A percentile compares a stretch with the other conserved stretches of the same genome.
phyloP scores from a whole-genome alignment of 2,329 filamentous ascomycete species.

The Talaromyces sp. region DNA sequence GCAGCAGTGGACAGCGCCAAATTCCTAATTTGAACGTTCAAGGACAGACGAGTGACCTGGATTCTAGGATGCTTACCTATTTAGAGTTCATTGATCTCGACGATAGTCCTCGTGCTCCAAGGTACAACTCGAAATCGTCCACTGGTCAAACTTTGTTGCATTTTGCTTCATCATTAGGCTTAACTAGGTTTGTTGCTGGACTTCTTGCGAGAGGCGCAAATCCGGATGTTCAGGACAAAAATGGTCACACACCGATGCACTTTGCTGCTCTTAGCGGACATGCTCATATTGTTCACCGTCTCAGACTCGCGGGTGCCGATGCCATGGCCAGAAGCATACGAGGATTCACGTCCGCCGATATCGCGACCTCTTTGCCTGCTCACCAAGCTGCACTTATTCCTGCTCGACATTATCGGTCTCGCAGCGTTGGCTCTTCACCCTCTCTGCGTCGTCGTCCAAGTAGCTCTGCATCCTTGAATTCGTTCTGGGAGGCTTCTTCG shows the following conservation, averaged over 20 bases:
- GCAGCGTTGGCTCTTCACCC: conserved; percentile 57
- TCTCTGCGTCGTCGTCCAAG: conserved; percentile 54
- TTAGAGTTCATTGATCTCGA: conserved; percentile 77
- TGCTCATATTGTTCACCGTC: conserved; percentile 68
- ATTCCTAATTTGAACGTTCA: conserved; percentile 43
- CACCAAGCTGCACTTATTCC: conserved; percentile 61
- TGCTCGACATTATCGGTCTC: conserved; percentile 61
- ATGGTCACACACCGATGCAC: conserved; percentile 78
- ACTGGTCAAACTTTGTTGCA: conserved; percentile 80
- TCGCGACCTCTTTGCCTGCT: conserved; percentile 63
- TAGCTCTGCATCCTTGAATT: conserved; percentile 64
- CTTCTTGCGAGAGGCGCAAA: conserved; percentile 74
- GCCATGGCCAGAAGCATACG: conserved; percentile 65
- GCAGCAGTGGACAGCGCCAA: conserved; percentile 44
- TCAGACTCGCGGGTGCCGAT: conserved; percentile 71
- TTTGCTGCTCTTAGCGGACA: conserved; percentile 74
- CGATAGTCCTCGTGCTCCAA: conserved; percentile 64
- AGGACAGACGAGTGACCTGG: conserved; percentile 52
- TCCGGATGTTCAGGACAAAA: conserved; percentile 69
- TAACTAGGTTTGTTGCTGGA: conserved; percentile 71
- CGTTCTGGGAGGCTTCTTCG: conserved; percentile 60
- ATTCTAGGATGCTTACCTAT: conserved; percentile 66
- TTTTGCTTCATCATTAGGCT: conserved; percentile 69
- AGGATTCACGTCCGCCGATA: conserved; percentile 66
- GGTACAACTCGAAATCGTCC: conserved; percentile 60